phyloP scores from a whole-genome alignment of 495 filamentous ascomycete species.

The Parathielavia appendiculata region DNA sequence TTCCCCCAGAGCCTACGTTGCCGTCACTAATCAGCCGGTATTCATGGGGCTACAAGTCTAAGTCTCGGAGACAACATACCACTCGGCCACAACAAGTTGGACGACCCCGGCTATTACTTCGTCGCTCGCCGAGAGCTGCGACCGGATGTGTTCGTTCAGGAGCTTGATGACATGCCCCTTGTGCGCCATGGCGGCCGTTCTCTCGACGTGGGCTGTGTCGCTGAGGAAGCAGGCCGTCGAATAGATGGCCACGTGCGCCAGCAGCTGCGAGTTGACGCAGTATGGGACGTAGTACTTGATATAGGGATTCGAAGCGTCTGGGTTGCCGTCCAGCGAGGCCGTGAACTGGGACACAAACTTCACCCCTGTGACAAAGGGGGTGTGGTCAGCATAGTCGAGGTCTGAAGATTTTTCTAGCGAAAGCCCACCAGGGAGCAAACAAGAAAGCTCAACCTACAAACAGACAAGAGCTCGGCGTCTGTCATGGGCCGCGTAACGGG shows the following conservation, averaged over 20 bases:
- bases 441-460: conserved; percentile 26
- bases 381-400: not conserved
- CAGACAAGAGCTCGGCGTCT: conserved; percentile 29
- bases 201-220: conserved; percentile 35
- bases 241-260: conserved; percentile 34
- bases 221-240: conserved; percentile 38
- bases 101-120: conserved; percentile 35
- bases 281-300: conserved; percentile 36
- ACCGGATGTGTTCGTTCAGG: conserved; percentile 36
- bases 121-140: conserved; percentile 30
- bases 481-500: conserved; percentile 20
- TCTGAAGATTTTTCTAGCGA: not conserved
- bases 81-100: conserved; percentile 37
- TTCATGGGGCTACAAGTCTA: no score
- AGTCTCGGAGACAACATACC: conserved; percentile 18
- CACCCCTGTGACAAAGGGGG: conserved; percentile 42
- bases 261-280: conserved; percentile 31
- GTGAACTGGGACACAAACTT: conserved; percentile 51
- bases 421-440: no score
- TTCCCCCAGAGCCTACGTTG: conserved; percentile 31
- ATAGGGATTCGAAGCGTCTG: conserved; percentile 34
- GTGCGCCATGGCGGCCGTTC: conserved; percentile 33
- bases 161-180: conserved; percentile 33
- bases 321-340: conserved; percentile 36
- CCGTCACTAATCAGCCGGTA: no score